Conservation (phyloP, 225 moss, liverwort and hornwort genomes). For the Sphagnum tenellum region DNA sequence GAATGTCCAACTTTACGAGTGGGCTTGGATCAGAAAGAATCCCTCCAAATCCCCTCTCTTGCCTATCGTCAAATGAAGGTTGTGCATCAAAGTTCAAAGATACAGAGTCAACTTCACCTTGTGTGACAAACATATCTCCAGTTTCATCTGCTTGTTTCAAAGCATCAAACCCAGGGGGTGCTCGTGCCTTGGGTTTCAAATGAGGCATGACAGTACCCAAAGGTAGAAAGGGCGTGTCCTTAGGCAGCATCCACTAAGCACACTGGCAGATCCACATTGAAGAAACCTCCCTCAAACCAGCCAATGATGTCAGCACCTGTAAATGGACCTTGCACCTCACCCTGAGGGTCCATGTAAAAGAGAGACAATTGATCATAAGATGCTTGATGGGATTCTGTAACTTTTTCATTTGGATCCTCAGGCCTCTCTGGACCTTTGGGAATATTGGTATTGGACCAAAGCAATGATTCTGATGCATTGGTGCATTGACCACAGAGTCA, state of each 20-base stretch:
- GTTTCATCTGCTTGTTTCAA: constrained; percentile 70
- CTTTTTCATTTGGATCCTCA: too few species aligned
- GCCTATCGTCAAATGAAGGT: constrained; percentile 8
- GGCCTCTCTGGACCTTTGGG: too few species aligned
- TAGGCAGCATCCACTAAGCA: constrained; percentile 67
- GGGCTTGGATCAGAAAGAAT: not conserved
- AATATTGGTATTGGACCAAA: too few species aligned
- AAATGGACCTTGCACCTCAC: constrained; percentile 94
- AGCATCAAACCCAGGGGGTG: constrained; percentile 86
- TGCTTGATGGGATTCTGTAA: too few species aligned
- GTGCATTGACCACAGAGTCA: not conserved
- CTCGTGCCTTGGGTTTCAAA: constrained; percentile 91
- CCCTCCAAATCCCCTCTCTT: constrained; percentile 18
- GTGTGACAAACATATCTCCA: constrained; percentile 32
- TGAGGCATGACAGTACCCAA: constrained; percentile 93
- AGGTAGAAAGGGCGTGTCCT: constrained; percentile 51
- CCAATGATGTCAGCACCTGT: constrained; percentile 81
- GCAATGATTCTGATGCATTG: not conserved
- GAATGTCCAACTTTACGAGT: too few species aligned
- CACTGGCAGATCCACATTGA: constrained; percentile 86
- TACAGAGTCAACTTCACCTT: constrained; percentile 42
- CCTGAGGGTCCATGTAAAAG: constrained; percentile 85
- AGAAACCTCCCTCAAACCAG: constrained; percentile 98
- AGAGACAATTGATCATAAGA: constrained; percentile 76
- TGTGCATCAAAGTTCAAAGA: constrained; percentile 30